Evolutionary conservation across 225 moss, liverwort and hornwort genomes (phyloP).

Genomic region (Lunularia cruciata): DNA sequence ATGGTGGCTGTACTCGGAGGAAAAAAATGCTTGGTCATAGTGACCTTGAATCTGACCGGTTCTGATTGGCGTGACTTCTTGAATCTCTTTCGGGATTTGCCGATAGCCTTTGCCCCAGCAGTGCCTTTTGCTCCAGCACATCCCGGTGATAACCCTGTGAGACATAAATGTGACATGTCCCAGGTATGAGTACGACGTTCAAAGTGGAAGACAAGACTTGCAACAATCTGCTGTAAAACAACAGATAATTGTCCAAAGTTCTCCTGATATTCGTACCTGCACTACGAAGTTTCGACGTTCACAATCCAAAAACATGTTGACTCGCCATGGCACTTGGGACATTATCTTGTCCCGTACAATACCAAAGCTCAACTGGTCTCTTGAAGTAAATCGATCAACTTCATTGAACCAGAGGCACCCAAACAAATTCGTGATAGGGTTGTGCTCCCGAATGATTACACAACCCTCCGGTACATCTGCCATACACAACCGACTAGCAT

Average conservation of each 20-base stretch:
- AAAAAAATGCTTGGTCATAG: conserved; percentile 5
- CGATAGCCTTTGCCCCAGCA: not conserved
- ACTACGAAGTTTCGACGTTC: conserved; percentile 96
- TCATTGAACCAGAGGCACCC: conserved; percentile 98
- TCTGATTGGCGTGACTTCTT: not conserved
- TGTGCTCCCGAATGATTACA: conserved; percentile 95
- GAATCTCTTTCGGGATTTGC: conserved; percentile 5
- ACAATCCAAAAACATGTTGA: conserved; percentile 93
- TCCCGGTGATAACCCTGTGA: conserved; percentile 47
- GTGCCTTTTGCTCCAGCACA: conserved; percentile 31
- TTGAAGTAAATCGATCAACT: conserved; percentile 92
- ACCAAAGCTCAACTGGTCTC: conserved; percentile 93
- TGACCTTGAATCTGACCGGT: conserved; percentile 1
- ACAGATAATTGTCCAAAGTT: no score
- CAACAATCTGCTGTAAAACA: no score
- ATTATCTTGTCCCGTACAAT: conserved; percentile 80
- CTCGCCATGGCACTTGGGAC: conserved; percentile 61
- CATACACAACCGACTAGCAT: not conserved
- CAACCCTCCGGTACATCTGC: conserved; percentile 97
- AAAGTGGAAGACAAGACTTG: not conserved
- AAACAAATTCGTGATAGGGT: conserved; percentile 79
- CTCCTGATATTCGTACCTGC: conserved; percentile 52
- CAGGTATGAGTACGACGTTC: not conserved
- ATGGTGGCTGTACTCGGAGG: not conserved
- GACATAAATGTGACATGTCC: not conserved